Conservation (phyloP, 768 basidiomycete genomes). For the Phallus indusiatus region DNA sequence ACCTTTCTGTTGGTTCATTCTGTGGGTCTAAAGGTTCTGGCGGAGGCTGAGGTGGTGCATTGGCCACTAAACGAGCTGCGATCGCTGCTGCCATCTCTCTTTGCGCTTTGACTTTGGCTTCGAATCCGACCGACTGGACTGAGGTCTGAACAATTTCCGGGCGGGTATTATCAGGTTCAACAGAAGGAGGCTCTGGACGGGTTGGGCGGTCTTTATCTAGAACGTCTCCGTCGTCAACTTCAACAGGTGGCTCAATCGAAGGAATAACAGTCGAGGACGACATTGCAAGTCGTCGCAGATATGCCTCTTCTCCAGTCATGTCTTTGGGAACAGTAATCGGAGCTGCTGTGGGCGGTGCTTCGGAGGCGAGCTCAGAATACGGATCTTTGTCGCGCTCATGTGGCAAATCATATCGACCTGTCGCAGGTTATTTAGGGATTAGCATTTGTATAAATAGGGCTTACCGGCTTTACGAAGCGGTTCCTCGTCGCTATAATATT, state of each 20-base stretch:
- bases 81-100: conserved; percentile 71
- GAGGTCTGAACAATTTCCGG: conserved; percentile 29
- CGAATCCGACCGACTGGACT: conserved; percentile 47
- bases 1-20: conserved; percentile 16
- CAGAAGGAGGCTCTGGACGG: conserved; percentile 31
- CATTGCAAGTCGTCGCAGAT: conserved; percentile 65
- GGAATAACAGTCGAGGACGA: conserved; percentile 21
- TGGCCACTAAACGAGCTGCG: conserved; percentile 55
- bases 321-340: conserved; percentile 27
- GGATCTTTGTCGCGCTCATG: conserved; percentile 37
- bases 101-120: conserved; percentile 45
- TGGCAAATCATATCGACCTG: conserved; percentile 32
- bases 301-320: conserved; percentile 73
- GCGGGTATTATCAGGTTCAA: conserved; percentile 41
- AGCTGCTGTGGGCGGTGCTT: conserved; percentile 18
- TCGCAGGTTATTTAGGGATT: conserved; percentile 9
- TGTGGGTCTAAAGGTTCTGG: not conserved
- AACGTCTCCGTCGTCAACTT: conserved; percentile 42
- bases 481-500: conserved; percentile 42
- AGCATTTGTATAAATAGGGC: conserved; percentile 11
- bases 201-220: conserved; percentile 39
- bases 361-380: conserved; percentile 15
- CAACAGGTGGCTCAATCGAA: not conserved
- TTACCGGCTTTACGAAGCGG: conserved; percentile 61
- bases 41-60: conserved; percentile 5